Base-by-base conservation (phyloP, 2,329 filamentous ascomycete species). In the Diaporthe sp. region DNA sequence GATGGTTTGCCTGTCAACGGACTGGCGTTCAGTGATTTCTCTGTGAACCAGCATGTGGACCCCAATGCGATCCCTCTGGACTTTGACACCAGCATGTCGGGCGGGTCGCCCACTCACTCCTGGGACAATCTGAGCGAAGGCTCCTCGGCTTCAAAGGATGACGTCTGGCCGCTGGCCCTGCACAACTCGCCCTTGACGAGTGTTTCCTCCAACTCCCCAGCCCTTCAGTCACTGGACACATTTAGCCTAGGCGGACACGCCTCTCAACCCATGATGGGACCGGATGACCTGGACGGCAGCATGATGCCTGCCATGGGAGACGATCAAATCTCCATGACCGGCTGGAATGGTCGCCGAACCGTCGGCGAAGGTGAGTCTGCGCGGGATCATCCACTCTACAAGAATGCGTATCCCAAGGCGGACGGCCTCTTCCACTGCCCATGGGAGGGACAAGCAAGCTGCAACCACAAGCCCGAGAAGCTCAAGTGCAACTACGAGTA, bases 401-500 rank as follows among this genome's bases (percentile, higher is more conserved):
- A 93, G 83, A 91, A 91, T 79, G 90, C 89, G 73, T 86, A 86
- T 62, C 90, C 92, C 13, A 84, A 89, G 55, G 84, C 88, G 46
- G 95, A 98, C 85, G 95, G 95, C 82, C 91, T 97, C 76, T 98
- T 97, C 87, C 95, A 98, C 87, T 98, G 96, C 89, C 96, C 96
- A 8, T 97, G 94, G 89, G 92, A 94, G 83, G 93, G 92, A 80
- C 89, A 92, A 76, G 75, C 86, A 44, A 88, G 83, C 82, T 98
- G 96, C 90, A 94, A 91, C 84, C 96, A 98, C 91, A 94, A 94
- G 86, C 92, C 96, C 55, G 97, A 97, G 82, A 97, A 97, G 88
- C 94, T 98, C 80, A 98, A 98, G 91, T 98, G 96, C 92, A 98
- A 98, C 87, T 98, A 98, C 83, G 96, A 98, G 96, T 98, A 93